Percentiles rank a stretch among this genome's conserved stretches.
Conservation (phyloP, 352 stramenopile genomes). For the Globisporangium canariense region DNA sequence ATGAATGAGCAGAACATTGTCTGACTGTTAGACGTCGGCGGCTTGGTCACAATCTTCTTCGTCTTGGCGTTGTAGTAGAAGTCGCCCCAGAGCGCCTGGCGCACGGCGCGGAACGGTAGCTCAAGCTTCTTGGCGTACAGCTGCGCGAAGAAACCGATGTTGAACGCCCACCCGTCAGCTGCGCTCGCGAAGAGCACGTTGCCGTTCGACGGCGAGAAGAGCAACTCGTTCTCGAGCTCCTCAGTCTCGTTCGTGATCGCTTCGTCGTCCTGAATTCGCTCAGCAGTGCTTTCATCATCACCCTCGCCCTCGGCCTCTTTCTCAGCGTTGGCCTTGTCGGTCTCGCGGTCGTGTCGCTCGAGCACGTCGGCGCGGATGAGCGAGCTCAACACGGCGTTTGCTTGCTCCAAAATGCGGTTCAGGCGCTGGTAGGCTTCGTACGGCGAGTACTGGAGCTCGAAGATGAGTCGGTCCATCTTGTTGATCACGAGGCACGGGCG, state of each 20-base stretch:
- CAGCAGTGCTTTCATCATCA: slow-evolving; percentile 9
- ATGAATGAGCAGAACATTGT: slow-evolving; percentile 93
- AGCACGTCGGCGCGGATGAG: slow-evolving; percentile 77
- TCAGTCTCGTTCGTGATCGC: slow-evolving; percentile 68
- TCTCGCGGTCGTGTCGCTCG: slow-evolving; percentile 50
- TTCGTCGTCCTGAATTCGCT: slow-evolving; percentile 30
- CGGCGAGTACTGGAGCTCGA: slow-evolving; percentile 90
- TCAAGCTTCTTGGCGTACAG: slow-evolving; percentile 74
- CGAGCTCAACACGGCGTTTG: slow-evolving; percentile 81
- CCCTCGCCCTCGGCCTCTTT: slow-evolving; percentile 11
- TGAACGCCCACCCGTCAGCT: slow-evolving; percentile 91
- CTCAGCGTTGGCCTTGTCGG: slow-evolving; percentile 20
- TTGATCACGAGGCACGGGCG: slow-evolving; percentile 95
- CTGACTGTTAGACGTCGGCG: slow-evolving; percentile 61
- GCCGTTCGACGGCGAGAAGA: slow-evolving; percentile 85
- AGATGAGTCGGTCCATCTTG: slow-evolving; percentile 96
- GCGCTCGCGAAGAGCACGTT: slow-evolving; percentile 94
- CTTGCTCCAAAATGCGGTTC: slow-evolving; percentile 90
- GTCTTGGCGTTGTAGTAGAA: slow-evolving; percentile 89
- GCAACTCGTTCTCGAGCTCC: slow-evolving; percentile 59
- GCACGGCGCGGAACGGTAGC: slow-evolving; percentile 55
- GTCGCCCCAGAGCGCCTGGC: slow-evolving; percentile 89
- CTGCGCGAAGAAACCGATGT: slow-evolving; percentile 75
- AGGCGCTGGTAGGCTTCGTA: slow-evolving; percentile 93
- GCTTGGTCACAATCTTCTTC: slow-evolving; percentile 87